phyloP scores from a whole-genome alignment of 2,329 filamentous ascomycete genomes.

The Didymella glomerata region DNA sequence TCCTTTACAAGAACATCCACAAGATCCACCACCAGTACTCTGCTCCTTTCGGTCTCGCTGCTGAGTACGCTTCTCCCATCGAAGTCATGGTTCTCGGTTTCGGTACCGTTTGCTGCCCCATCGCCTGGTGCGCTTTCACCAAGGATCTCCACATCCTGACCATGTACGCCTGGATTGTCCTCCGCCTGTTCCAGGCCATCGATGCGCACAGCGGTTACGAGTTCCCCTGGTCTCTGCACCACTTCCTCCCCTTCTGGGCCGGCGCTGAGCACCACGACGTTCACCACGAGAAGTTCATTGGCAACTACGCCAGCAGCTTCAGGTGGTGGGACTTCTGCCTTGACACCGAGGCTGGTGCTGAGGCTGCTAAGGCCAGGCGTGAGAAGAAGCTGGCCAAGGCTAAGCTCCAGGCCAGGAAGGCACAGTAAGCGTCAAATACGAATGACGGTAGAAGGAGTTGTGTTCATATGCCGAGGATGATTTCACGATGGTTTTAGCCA shows the following conservation, averaged over 20 bases:
- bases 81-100: constrained; percentile 95
- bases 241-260: constrained; percentile 97
- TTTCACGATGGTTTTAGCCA: constrained; percentile 28
- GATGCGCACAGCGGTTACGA: constrained; percentile 98
- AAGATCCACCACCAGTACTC: constrained; percentile 99
- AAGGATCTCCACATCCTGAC: constrained; percentile 92
- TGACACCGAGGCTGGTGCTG: constrained; percentile 91
- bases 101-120: constrained; percentile 82
- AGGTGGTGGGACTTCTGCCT: constrained; percentile 97
- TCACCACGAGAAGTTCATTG: constrained; percentile 98
- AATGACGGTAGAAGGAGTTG: background rate
- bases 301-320: constrained; percentile 98
- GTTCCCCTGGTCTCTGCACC: constrained; percentile 95
- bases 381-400: constrained; percentile 75
- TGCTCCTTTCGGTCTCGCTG: constrained; percentile 93
- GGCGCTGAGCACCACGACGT: constrained; percentile 96
- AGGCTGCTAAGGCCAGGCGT: constrained; percentile 83
- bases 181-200: constrained; percentile 95
- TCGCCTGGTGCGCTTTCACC: constrained; percentile 83
- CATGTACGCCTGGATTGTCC: constrained; percentile 96
- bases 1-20: constrained; percentile 93
- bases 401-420: constrained; percentile 64
- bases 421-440: constrained; percentile 41
- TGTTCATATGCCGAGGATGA: constrained; percentile 8
- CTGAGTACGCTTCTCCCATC: constrained; percentile 96